phyloP scores from a whole-genome alignment of 257 asterid species.

The Apocynum venetum region DNA sequence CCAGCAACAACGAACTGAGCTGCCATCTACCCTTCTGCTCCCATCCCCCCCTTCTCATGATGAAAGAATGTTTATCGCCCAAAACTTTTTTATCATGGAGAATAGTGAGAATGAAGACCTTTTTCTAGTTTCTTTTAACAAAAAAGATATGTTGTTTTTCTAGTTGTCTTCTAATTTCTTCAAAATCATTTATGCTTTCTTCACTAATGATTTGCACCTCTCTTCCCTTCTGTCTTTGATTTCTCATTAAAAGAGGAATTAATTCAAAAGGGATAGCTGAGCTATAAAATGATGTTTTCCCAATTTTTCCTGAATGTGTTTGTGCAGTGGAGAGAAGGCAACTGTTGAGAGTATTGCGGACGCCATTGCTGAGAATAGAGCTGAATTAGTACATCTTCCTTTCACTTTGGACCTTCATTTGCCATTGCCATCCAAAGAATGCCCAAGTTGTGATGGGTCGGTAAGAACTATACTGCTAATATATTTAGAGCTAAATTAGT shows the following conservation, averaged over 20 bases:
- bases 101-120: background rate
- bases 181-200: background rate
- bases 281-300: background rate
- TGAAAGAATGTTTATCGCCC: background rate
- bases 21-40: background rate
- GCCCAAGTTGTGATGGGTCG: conserved; percentile 87
- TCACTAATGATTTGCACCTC: background rate
- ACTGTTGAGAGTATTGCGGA: conserved; percentile 85
- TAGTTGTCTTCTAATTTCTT: background rate
- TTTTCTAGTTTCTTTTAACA: background rate
- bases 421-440: conserved; percentile 84
- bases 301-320: conserved; percentile 12
- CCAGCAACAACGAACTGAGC: background rate
- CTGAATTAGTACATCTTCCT: conserved; percentile 93
- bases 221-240: background rate
- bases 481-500: background rate
- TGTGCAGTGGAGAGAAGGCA: conserved; percentile 87
- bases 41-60: background rate
- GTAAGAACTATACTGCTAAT: conserved; percentile 43
- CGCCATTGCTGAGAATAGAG: conserved; percentile 87
- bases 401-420: conserved; percentile 62
- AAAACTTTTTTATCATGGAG: background rate
- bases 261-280: background rate
- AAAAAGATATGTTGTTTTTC: background rate
- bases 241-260: background rate